Evolutionary conservation across 2,329 filamentous ascomycete species (phyloP).

Genomic region (Dactylellina leptospora): DNA sequence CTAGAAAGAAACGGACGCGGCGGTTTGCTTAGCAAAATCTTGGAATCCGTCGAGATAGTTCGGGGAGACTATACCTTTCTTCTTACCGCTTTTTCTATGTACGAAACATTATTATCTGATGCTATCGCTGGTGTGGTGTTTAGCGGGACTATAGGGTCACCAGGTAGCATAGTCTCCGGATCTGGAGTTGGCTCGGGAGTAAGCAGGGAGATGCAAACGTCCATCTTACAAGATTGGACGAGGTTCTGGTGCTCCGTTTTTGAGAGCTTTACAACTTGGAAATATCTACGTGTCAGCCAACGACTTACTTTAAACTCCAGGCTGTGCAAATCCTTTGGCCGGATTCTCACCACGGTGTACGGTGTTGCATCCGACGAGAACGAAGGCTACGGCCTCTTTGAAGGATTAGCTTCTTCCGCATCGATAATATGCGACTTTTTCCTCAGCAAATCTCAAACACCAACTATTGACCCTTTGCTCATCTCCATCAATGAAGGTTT

Average conservation of each 20-base stretch:
- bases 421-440: slow-evolving; percentile 80
- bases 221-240: slow-evolving; percentile 64
- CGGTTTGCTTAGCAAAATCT: slow-evolving; percentile 78
- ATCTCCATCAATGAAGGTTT: slow-evolving; percentile 63
- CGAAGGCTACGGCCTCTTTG: slow-evolving; percentile 68
- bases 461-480: slow-evolving; percentile 28
- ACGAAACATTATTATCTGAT: slow-evolving; percentile 78
- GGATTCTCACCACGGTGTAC: slow-evolving; percentile 27
- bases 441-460: slow-evolving; percentile 62
- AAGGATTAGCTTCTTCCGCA: slow-evolving; percentile 75
- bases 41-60: slow-evolving; percentile 82
- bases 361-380: slow-evolving; percentile 32
- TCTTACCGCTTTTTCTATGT: slow-evolving; percentile 75
- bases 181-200: slow-evolving; percentile 54
- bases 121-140: slow-evolving; percentile 70
- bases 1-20: slow-evolving; percentile 79
- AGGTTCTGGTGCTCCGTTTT: slow-evolving; percentile 82
- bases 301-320: slow-evolving; percentile 68
- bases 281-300: slow-evolving; percentile 75
- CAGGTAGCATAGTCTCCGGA: slow-evolving; percentile 65
- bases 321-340: slow-evolving; percentile 27
- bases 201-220: slow-evolving; percentile 55
- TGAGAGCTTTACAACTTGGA: slow-evolving; percentile 86
- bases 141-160: slow-evolving; percentile 69
- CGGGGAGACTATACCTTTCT: slow-evolving; percentile 80